Base-by-base conservation (phyloP, 192 early-diverging fungal species). In the Rhizophagus clarus region DNA sequence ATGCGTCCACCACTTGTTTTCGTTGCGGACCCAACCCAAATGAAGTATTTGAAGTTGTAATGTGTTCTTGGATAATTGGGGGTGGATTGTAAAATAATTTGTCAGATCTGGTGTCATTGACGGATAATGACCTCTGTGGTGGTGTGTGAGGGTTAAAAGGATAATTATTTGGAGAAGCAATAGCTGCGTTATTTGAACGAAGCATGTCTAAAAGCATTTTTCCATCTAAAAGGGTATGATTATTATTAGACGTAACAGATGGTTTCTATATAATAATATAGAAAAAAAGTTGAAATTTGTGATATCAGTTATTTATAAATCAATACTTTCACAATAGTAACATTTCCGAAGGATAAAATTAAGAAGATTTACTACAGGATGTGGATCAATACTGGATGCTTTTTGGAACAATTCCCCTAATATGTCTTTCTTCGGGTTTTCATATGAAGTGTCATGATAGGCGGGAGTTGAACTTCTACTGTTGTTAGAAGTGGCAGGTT, bases 121-220 rank as follows among this genome's bases (percentile, higher is more conserved):
- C 20, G 22, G n/a, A 29, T 8, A 42, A 40, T 62, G n/a, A 66
- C 14, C 37, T 45, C 7, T 17, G 9, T 7, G 28, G 15, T 14
- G 61, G 32, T 24, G 29, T 24, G 4, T 24, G 22, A 8, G 62
- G 29, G 29, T 40, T 56, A 64, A 63, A 22, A 26, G 61, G 62
- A 62, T 64, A 37, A 15, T 8, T 17, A 26, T 61, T 47, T 28
- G 62, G 17, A 66, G 31, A 14, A 8, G 24, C 22, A 34, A 34
- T 34, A 34, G 32, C 4, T 15, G 29, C 11, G 15, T 9, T 10
- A 40, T 22, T 70, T n/a, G 32, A 2, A 63, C 62, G 75, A 62
- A 77, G 24, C 22, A 77, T 45, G 1, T 77, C 62, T 34, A 77
- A 64, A 56, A 77, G 47, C 40, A 64, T n/a, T 47, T 77, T 77